Conservation (phyloP, 2,329 filamentous ascomycete genomes). For the Venturia aucupariae region DNA sequence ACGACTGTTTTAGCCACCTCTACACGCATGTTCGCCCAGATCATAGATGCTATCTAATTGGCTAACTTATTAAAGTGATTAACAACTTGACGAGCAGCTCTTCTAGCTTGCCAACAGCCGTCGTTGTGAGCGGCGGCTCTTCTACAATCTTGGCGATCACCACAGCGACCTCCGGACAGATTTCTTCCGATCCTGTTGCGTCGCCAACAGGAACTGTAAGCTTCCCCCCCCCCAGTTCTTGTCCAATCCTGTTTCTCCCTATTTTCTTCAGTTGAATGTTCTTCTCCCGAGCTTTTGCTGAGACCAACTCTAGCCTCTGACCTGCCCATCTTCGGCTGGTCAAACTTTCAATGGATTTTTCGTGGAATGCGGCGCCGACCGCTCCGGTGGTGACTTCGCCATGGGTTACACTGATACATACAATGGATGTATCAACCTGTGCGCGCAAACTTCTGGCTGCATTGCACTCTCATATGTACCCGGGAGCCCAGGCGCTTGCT, state of each 20-base stretch:
- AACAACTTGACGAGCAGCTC: neutral
- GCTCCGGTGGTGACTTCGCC: conserved; percentile 14
- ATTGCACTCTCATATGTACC: conserved; percentile 17
- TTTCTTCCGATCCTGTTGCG: neutral
- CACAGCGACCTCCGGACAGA: neutral
- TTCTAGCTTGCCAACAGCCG: neutral
- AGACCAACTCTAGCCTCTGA: neutral
- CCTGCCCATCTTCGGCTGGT: conserved; percentile 16
- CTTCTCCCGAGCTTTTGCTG: neutral
- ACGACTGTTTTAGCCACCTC: neutral
- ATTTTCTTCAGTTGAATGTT: neutral
- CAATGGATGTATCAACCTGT: conserved; percentile 17
- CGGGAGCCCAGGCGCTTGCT: conserved; percentile 17
- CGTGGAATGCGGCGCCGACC: conserved; percentile 19
- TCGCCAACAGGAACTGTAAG: neutral
- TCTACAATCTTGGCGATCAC: neutral
- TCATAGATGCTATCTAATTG: too few relatives aligned
- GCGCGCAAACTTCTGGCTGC: conserved; percentile 16
- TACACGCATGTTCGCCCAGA: neutral
- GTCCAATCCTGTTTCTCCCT: neutral
- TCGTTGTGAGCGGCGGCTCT: neutral
- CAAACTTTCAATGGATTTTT: conserved; percentile 17
- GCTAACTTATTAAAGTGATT: neutral
- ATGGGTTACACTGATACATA: conserved; percentile 14
- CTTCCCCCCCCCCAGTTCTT: neutral